These are phyloP conservation scores for Xylaria hypoxylon DNA, from an alignment of 2,329 filamentous ascomycete genomes.

Conservation along the genomic window DNA sequence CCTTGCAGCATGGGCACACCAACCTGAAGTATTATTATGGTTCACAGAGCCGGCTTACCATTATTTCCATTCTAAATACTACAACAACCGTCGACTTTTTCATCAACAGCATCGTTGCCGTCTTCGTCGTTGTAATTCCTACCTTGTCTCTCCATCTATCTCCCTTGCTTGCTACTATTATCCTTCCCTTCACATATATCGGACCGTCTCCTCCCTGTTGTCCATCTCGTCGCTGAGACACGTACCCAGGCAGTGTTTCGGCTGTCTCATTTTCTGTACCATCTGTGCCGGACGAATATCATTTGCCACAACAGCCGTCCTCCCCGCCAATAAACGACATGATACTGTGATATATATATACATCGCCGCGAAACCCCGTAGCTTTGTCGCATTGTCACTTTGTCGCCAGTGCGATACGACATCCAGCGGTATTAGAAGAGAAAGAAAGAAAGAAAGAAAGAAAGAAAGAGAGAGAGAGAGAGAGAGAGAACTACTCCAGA, in stretches of 20 bases:
- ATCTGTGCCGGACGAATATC: slow-evolving; percentile 4
- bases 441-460: too few species aligned
- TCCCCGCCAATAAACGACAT: slow-evolving; percentile 6
- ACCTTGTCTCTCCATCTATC: not conserved
- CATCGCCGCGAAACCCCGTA: not conserved
- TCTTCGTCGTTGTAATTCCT: not conserved
- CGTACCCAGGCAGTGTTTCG: slow-evolving; percentile 2
- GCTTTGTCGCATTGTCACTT: slow-evolving; percentile 7
- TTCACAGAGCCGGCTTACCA: not conserved
- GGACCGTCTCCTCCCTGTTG: slow-evolving; percentile 16
- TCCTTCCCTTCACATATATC: slow-evolving; percentile 1
- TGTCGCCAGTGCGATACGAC: not conserved
- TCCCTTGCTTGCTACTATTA: not conserved
- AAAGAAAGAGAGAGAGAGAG: too few species aligned
- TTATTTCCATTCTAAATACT: not conserved
- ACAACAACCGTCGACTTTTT: not conserved
- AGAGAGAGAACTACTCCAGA: not conserved
- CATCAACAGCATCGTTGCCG: not conserved
- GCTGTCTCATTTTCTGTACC: slow-evolving; percentile 2
- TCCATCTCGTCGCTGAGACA: slow-evolving; percentile 8
- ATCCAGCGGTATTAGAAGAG: not conserved
- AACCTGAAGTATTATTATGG: slow-evolving; percentile 7
- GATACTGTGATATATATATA: slow-evolving; percentile 6
- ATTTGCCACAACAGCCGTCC: not conserved
- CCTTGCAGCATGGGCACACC: slow-evolving; percentile 18